Base-by-base conservation (phyloP, 495 filamentous ascomycete species). In the Aspergillus biplanus region DNA sequence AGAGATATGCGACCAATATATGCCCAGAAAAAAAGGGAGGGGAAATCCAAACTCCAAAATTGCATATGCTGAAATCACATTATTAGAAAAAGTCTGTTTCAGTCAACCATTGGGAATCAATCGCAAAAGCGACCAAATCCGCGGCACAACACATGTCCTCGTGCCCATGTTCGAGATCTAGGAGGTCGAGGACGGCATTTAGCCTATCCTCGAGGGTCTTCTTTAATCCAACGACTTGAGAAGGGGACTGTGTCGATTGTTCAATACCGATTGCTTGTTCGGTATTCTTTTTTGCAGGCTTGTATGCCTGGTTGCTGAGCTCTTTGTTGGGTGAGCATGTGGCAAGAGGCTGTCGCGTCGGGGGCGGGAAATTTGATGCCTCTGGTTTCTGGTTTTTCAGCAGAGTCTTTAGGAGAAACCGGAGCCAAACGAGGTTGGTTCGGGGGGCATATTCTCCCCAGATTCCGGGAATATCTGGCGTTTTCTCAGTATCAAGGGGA, bases 371-470 rank as follows among this genome's bases (percentile, higher is more conserved):
- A 31, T 76, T 73, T 1, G 67, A 58, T 42, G 48, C 12, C 56
- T 78, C 76, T 0, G 69, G 63, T 34, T 78, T 73, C 31, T 63
- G 64, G 46, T 79, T 79, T 62, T 78, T 78, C 58, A 83, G 57
- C 0, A 85, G 70, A n/a, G 71, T 77, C 31, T 75, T 75, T 32
- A 85, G 75, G 4, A 85, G 69, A 59, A 83, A 82, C 4, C 78
- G 69, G n/a, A 85, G 72, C 82, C 82, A 85, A 7, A 83, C 68
- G 3, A 82, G 65, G 52, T 85, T 85, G 1, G 81, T 83, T 39
- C 71, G 69, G 6, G 82, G 82, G 1, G 74, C 71, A 62, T 80
- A 82, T 50, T 78, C 73, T 0, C 71, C 67, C 81, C 82, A 84
- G 32, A 80, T 77, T 0, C 75, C 77, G 1, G 75, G 70, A 11